These are phyloP conservation scores for Lepraria neglecta DNA, from an alignment of 495 filamentous ascomycete species.

Conservation along the genomic window DNA sequence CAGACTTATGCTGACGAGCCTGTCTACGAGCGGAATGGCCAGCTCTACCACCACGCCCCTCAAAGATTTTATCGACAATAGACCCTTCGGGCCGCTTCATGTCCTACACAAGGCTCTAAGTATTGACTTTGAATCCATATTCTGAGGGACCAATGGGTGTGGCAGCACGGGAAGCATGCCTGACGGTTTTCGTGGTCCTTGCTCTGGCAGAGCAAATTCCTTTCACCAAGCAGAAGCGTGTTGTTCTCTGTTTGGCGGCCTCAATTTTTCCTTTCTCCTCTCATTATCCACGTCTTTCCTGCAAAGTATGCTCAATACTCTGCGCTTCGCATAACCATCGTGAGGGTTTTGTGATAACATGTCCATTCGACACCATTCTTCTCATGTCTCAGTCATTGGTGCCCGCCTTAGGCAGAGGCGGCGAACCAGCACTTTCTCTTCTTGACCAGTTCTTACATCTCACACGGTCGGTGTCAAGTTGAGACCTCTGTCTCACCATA, in stretches of 20 bases:
- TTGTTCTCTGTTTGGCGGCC: slow-evolving; percentile 2
- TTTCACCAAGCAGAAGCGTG: not conserved
- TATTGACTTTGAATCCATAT: slow-evolving; percentile 10
- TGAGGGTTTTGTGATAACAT: not conserved
- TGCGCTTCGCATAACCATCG: slow-evolving; percentile 5
- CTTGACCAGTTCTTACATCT: not conserved
- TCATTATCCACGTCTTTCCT: slow-evolving; percentile 9
- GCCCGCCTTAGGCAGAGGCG: not conserved
- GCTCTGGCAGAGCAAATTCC: slow-evolving; percentile 6
- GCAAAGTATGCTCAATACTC: not conserved
- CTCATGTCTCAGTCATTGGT: slow-evolving; percentile 2
- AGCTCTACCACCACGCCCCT: slow-evolving; percentile 23
- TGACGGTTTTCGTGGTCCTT: not conserved
- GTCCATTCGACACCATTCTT: not conserved
- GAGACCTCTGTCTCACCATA: not conserved
- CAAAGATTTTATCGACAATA: slow-evolving; percentile 18
- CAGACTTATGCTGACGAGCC: slow-evolving; percentile 16
- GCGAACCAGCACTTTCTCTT: not conserved
- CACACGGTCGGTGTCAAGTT: not conserved
- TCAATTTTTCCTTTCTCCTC: not conserved
- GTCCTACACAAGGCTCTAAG: not conserved
- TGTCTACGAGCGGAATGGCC: slow-evolving; percentile 25
- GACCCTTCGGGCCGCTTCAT: not conserved
- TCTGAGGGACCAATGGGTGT: not conserved
- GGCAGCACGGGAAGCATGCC: not conserved